Conservation (phyloP, 495 filamentous ascomycete species). For the Penicillium steckii region DNA sequence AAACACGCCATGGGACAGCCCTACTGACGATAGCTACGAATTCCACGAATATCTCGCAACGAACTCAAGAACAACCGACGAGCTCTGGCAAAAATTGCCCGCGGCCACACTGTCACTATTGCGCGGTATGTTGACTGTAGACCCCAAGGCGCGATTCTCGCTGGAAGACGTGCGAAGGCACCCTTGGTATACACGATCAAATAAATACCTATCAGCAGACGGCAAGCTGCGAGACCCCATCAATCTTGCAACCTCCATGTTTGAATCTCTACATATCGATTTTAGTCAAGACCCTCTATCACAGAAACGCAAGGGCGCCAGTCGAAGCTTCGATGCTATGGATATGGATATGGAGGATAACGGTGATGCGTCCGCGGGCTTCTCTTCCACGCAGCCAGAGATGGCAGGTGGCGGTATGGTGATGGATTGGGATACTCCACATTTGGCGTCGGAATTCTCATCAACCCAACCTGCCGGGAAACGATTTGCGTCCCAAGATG, state of each 20-base stretch:
- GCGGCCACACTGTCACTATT: conserved; percentile 78
- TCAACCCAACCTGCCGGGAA: conserved; percentile 49
- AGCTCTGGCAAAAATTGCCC: conserved; percentile 82
- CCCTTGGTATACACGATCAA: conserved; percentile 90
- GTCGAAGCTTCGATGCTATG: conserved; percentile 41
- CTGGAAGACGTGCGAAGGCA: conserved; percentile 87
- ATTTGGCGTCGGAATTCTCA: conserved; percentile 48
- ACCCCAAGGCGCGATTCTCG: conserved; percentile 73
- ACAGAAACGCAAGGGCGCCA: conserved; percentile 36
- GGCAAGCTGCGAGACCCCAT: conserved; percentile 79
- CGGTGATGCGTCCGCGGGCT: conserved; percentile 37
- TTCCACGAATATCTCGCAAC: conserved; percentile 81
- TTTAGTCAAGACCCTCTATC: conserved; percentile 68
- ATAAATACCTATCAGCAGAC: conserved; percentile 68
- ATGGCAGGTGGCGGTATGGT: conserved; percentile 62
- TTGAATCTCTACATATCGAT: conserved; percentile 89
- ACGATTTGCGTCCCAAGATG: conserved; percentile 29
- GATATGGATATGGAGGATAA: conserved; percentile 53
- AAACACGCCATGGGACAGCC: conserved; percentile 98
- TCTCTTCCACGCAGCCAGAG: conserved; percentile 79
- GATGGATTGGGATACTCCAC: conserved; percentile 76
- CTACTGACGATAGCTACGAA: conserved; percentile 75
- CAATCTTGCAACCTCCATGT: conserved; percentile 85
- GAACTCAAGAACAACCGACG: conserved; percentile 75
- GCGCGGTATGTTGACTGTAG: conserved; percentile 88